Evolutionary conservation across 208 protist genomes (phyloP).

Genomic region (Porcisia hertigi): DNA sequence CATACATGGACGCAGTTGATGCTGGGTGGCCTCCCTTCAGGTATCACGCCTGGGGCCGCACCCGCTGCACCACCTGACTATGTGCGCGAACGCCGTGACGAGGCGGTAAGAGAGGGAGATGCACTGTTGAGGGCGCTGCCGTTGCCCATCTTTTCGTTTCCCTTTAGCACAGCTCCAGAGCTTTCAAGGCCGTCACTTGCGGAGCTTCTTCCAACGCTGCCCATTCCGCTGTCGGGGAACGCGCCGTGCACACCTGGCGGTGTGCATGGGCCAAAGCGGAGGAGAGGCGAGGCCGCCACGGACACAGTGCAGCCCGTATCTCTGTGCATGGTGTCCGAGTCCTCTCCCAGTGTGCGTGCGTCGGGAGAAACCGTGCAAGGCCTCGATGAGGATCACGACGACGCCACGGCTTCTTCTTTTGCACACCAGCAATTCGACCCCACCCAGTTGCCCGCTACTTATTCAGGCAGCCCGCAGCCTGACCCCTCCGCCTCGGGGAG

Average conservation of each 20-base stretch:
- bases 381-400: not conserved
- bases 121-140: not conserved
- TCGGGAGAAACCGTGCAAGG: conserved; percentile 3
- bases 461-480: not conserved
- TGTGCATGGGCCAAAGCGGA: not conserved
- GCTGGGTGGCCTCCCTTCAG: not conserved
- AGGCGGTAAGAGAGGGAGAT: not conserved
- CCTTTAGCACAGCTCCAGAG: not conserved
- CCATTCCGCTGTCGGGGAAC: not conserved
- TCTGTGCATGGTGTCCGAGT: not conserved
- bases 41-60: not conserved
- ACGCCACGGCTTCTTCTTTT: not conserved
- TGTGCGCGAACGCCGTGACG: not conserved
- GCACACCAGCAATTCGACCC: not conserved
- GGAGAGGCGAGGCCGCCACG: not conserved
- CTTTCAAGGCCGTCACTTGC: conserved; percentile 8
- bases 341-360: conserved; percentile 8
- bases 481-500: not conserved
- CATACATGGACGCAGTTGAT: conserved; percentile 9
- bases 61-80: not conserved
- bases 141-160: conserved; percentile 12
- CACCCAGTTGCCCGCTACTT: not conserved
- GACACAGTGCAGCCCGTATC: not conserved
- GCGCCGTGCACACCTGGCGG: not conserved
- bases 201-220: conserved; percentile 9